Base-by-base conservation (phyloP, 108 stramenopile species). In the Pseudonitzschia delicatissima region DNA sequence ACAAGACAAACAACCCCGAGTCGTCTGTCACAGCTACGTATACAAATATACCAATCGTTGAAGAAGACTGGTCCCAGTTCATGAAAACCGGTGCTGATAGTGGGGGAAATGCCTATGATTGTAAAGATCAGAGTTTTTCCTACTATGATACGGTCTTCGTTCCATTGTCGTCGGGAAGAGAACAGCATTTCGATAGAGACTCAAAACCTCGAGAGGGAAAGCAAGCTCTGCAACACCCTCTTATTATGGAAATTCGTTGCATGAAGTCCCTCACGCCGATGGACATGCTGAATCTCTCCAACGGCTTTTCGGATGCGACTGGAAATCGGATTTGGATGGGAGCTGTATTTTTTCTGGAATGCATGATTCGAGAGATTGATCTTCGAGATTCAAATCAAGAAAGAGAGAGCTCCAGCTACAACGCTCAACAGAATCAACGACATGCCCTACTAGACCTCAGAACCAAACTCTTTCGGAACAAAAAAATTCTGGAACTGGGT, bases 241-340 rank as follows among this genome's bases (percentile, higher is more conserved):
- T 55, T 27, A 12, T 29, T 11, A 55, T 55, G 53, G 17, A 55
- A 33, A 27, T 55, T n/a, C 53, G 53, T 9, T 55, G 53, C 53
- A 27, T 55, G 25, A 8, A 33, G 6, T 36, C 70, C 9, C 53
- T 90, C 5, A 72, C 85, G 3, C 88, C 88, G 12, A 25, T 85
- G 15, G 88, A 90, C 48, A 90, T 90, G 88, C 78, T 86, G 66
- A 69, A 85, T 66, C 58, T 90, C 32, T 78, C 64, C 21, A 27
- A 35, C 25, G 88, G 88, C 1, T 37, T 29, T 5, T 51, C 65
- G 11, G 88, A 90, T 61, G 78, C 85, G 3, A 90, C 88, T 1
- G 88, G 88, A 39, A 70, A 77, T 52, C 39, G 80, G 21, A 68
- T 86, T n/a, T 90, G 88, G 88, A 78, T 71, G 66, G 88, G 88